phyloP scores from a whole-genome alignment of 306 rosid genomes.

The Begonia loranthoides region DNA sequence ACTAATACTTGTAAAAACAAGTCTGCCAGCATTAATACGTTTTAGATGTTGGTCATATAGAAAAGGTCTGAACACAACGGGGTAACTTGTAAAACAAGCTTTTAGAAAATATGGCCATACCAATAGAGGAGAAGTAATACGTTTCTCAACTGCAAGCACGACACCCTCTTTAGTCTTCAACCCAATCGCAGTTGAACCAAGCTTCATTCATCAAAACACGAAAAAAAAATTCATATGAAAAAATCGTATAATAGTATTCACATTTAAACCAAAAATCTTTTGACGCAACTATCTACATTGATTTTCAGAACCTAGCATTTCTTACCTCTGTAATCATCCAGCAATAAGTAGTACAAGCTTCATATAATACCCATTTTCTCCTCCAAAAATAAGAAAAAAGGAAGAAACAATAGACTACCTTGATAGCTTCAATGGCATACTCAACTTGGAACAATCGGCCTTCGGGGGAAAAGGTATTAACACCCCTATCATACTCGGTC shows the following conservation, averaged over 20 bases:
- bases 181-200: slow-evolving; percentile 95
- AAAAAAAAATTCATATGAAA: background rate
- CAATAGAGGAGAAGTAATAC: slow-evolving; percentile 91
- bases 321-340: too few species aligned
- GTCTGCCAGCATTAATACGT: too few species aligned
- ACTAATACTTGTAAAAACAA: too few species aligned
- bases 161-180: slow-evolving; percentile 92
- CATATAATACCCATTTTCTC: too few species aligned
- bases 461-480: slow-evolving; percentile 93
- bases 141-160: slow-evolving; percentile 95
- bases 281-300: too few species aligned
- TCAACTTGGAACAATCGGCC: slow-evolving; percentile 97
- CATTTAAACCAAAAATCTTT: too few species aligned
- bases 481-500: slow-evolving; percentile 98
- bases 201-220: slow-evolving; percentile 21
- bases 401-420: slow-evolving; percentile 25
- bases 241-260: too few species aligned
- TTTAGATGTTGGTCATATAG: too few species aligned
- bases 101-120: slow-evolving; percentile 19
- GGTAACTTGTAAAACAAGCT: background rate
- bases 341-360: too few species aligned
- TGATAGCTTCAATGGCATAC: slow-evolving; percentile 96
- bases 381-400: background rate
- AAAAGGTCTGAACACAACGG: too few species aligned
- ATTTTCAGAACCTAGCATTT: too few species aligned